These are phyloP conservation scores for Cryptococcus sp. DNA, from an alignment of 1,284 basidiomycete species.

Conservation along the genomic window DNA sequence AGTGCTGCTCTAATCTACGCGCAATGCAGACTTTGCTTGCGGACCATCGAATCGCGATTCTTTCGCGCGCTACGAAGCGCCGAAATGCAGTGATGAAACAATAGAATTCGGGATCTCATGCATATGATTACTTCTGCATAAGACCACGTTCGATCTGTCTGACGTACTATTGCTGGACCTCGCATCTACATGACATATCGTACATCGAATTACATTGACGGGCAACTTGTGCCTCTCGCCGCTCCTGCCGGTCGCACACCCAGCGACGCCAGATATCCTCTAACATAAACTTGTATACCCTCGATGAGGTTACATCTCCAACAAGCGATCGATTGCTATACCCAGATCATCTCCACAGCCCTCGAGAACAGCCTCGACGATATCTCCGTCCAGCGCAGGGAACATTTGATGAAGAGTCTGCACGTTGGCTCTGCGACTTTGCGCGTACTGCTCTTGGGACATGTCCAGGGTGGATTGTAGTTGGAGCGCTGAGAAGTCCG, in stretches of 20 bases:
- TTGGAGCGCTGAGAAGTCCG: conserved; percentile 30
- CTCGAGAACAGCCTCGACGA: conserved; percentile 82
- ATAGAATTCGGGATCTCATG: background rate
- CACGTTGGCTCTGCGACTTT: conserved; percentile 41
- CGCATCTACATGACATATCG: too few species aligned
- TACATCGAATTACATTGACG: background rate
- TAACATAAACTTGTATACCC: background rate
- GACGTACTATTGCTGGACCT: too few species aligned
- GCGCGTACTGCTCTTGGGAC: conserved; percentile 37
- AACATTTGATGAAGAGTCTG: conserved; percentile 84
- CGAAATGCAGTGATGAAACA: background rate
- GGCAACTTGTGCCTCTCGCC: too few species aligned
- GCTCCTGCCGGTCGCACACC: too few species aligned
- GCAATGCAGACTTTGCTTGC: background rate
- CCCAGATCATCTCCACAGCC: conserved; percentile 85
- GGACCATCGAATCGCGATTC: too few species aligned
- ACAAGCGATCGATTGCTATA: conserved; percentile 71
- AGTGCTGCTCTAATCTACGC: conserved; percentile 53
- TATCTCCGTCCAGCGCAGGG: conserved; percentile 73
- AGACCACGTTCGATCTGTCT: background rate
- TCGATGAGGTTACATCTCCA: conserved; percentile 28
- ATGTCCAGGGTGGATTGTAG: conserved; percentile 37
- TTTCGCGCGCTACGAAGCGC: too few species aligned
- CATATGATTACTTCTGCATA: background rate
- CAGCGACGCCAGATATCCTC: too few species aligned